A percentile compares a stretch with the other conserved stretches of the same genome.
These are phyloP conservation scores for Plasmodium coatneyi DNA, from an alignment of 169 alveolate species.

Conservation along the genomic window DNA sequence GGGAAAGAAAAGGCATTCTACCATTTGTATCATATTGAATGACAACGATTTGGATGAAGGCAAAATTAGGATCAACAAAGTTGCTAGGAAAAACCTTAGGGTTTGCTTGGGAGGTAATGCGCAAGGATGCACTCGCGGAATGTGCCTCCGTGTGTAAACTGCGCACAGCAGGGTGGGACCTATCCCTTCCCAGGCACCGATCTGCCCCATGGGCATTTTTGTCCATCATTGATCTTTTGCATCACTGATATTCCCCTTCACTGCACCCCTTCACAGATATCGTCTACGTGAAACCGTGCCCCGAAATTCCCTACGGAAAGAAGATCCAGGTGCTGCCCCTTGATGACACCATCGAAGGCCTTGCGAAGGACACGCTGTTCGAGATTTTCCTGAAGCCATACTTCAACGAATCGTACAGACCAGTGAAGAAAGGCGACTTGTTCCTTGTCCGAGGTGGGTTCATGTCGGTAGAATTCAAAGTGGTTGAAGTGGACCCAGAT, in stretches of 20 bases:
- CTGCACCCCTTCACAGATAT: slow-evolving; percentile 86
- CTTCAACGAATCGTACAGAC: slow-evolving; percentile 99
- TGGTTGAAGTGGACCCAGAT: slow-evolving; percentile 99
- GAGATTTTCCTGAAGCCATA: slow-evolving; percentile 99
- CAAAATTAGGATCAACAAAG: slow-evolving; percentile 97
- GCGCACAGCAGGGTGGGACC: not conserved
- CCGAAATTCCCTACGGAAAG: slow-evolving; percentile 98
- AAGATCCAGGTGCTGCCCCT: slow-evolving; percentile 98
- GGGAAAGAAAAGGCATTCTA: slow-evolving; percentile 99
- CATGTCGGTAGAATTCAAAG: slow-evolving; percentile 99
- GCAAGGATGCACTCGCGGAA: not conserved
- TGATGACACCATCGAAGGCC: slow-evolving; percentile 99
- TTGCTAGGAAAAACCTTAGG: slow-evolving; percentile 97
- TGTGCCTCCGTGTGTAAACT: not conserved
- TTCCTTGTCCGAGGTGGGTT: slow-evolving; percentile 99
- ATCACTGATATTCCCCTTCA: not conserved
- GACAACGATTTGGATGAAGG: slow-evolving; percentile 97
- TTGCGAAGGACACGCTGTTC: slow-evolving; percentile 97
- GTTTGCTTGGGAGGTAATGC: slow-evolving; percentile 95
- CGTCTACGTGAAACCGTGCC: slow-evolving; percentile 95
- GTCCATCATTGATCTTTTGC: not conserved
- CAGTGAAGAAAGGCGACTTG: slow-evolving; percentile 98
- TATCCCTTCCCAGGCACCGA: not conserved
- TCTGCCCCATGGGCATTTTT: too few species aligned
- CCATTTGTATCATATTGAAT: slow-evolving; percentile 98